phyloP scores from a whole-genome alignment of 2,329 filamentous ascomycete species.

The Colletotrichum tamarilloi region DNA sequence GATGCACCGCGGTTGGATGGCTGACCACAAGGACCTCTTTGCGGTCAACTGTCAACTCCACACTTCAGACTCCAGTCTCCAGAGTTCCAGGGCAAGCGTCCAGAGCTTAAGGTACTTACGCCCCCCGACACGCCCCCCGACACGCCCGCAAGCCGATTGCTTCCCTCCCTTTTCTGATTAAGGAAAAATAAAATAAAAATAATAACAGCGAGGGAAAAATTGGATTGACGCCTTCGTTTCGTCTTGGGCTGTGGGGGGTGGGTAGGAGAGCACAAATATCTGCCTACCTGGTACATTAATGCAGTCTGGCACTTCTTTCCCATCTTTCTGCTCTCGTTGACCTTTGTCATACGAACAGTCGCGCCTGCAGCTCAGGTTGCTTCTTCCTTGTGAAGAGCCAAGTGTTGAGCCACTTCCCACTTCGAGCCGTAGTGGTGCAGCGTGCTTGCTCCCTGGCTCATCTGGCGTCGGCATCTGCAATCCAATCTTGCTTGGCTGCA shows the following conservation, averaged over 20 bases:
- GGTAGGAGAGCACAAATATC: not conserved
- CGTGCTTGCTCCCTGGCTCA: conserved; percentile 4
- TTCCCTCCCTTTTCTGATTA: conserved; percentile 13
- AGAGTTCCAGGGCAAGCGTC: not conserved
- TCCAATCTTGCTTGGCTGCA: conserved; percentile 6
- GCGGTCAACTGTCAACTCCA: conserved; percentile 21
- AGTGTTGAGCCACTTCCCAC: not conserved
- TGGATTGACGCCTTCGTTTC: conserved; percentile 10
- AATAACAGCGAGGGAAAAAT: conserved; percentile 3
- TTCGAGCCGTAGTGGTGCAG: not conserved
- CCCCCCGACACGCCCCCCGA: conserved; percentile 4
- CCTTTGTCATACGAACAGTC: not conserved
- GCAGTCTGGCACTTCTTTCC: not conserved
- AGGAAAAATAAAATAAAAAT: conserved; percentile 8
- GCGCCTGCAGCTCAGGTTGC: not conserved
- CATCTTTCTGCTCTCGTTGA: not conserved
- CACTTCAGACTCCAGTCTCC: not conserved
- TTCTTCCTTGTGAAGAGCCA: conserved; percentile 8
- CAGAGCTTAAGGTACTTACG: not conserved
- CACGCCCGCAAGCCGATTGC: conserved; percentile 27
- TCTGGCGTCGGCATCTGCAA: conserved; percentile 19
- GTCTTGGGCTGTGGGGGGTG: not conserved
- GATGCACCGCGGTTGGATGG: conserved; percentile 10
- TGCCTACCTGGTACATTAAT: conserved; percentile 3
- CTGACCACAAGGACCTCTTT: conserved; percentile 12